Percentiles rank a stretch among this genome's conserved stretches.
phyloP scores from a whole-genome alignment of 495 filamentous ascomycete genomes.

The Cairneyella variabilis region DNA sequence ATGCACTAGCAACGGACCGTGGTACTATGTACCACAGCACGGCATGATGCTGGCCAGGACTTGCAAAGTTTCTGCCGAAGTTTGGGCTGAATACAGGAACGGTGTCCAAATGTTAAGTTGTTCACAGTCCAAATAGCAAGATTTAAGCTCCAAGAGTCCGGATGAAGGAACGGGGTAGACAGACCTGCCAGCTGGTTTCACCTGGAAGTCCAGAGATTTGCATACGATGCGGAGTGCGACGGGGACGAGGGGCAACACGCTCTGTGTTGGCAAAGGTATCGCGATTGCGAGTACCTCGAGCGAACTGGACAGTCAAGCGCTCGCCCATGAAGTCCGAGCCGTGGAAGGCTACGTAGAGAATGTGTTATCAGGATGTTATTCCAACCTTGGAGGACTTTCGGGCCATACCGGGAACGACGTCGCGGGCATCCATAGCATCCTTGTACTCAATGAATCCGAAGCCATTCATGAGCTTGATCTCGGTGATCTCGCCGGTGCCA shows the following conservation, averaged over 20 bases:
- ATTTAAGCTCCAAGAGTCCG: slow-evolving; percentile 36
- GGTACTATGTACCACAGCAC: slow-evolving; percentile 18
- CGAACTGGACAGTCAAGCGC: slow-evolving; percentile 95
- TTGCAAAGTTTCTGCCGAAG: slow-evolving; percentile 28
- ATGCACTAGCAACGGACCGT: slow-evolving; percentile 27
- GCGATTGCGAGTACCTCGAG: slow-evolving; percentile 85
- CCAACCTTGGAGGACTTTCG: slow-evolving; percentile 16
- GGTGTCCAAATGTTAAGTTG: slow-evolving; percentile 26
- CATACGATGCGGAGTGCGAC: slow-evolving; percentile 94
- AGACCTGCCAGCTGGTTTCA: slow-evolving; percentile 99
- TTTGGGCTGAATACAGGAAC: slow-evolving; percentile 24
- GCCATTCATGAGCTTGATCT: slow-evolving; percentile 99
- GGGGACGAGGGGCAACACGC: slow-evolving; percentile 81
- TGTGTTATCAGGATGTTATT: slow-evolving; percentile 24
- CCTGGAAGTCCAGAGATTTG: slow-evolving; percentile 91
- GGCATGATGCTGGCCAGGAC: slow-evolving; percentile 32
- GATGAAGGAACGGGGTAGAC: slow-evolving; percentile 62
- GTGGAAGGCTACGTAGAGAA: slow-evolving; percentile 41
- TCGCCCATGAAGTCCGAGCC: slow-evolving; percentile 98
- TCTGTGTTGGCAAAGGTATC: slow-evolving; percentile 69
- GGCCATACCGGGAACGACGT: slow-evolving; percentile 88
- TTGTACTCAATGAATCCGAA: slow-evolving; percentile 99
- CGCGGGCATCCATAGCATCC: slow-evolving; percentile 92
- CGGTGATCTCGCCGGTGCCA: slow-evolving; percentile 93
- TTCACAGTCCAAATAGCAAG: slow-evolving; percentile 28